These are phyloP conservation scores for Pseudozyma flocculosa DNA, from an alignment of 1,284 basidiomycete genomes.

Conservation along the genomic window DNA sequence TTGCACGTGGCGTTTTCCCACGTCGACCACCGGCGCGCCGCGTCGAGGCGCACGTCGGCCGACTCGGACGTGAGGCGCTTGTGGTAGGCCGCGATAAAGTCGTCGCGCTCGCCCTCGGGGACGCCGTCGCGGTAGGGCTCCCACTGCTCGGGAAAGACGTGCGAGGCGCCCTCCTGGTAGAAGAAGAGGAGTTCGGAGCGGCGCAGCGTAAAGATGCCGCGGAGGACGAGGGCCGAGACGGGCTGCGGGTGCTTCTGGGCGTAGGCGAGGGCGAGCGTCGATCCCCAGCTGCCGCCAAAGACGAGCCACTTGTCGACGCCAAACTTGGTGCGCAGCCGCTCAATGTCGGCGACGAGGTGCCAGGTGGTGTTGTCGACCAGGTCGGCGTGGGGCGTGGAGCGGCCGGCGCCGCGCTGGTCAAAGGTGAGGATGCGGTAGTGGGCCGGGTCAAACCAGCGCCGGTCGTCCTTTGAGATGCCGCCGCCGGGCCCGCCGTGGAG, in stretches of 20 bases:
- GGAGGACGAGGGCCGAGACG: constrained; percentile 77
- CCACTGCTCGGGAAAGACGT: constrained; percentile 54
- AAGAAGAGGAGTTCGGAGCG: constrained; percentile 83
- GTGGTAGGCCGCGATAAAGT: constrained; percentile 79
- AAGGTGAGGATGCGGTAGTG: constrained; percentile 59
- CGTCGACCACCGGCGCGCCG: constrained; percentile 75
- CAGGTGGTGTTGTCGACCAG: constrained; percentile 88
- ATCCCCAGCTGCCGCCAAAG: constrained; percentile 67
- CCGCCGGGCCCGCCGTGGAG: constrained; percentile 56
- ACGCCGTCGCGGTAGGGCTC: constrained; percentile 73
- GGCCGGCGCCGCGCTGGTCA: constrained; percentile 70
- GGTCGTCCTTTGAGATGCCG: constrained; percentile 38
- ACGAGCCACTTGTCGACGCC: constrained; percentile 55
- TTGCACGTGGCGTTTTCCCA: constrained; percentile 55
- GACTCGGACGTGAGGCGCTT: constrained; percentile 76
- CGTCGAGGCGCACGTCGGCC: constrained; percentile 67
- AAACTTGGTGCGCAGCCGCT: constrained; percentile 74
- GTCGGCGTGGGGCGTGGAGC: constrained; percentile 76
- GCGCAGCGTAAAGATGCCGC: constrained; percentile 85
- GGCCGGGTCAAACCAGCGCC: constrained; percentile 53
- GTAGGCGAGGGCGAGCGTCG: constrained; percentile 80
- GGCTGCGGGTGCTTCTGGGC: constrained; percentile 80
- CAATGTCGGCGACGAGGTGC: constrained; percentile 88
- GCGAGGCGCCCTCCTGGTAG: constrained; percentile 73
- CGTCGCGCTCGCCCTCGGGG: constrained; percentile 73